Base-by-base conservation (phyloP, 345 rosid genomes). In the Sapria himalayana region DNA sequence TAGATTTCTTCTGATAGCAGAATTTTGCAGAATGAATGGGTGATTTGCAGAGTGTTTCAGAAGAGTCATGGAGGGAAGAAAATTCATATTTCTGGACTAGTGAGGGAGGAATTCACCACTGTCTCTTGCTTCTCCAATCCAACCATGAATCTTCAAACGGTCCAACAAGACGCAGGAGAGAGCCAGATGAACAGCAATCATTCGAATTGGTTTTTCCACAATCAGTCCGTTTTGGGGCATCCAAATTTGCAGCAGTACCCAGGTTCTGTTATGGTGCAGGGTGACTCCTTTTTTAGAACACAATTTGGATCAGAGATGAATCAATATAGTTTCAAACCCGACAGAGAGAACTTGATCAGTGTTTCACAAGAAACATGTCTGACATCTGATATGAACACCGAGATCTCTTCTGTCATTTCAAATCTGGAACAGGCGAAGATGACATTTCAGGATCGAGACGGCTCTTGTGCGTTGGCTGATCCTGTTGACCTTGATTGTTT, bases 1-100 rank as follows among this genome's bases (percentile, higher is more conserved):
- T 31, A 19, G 3, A 2, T 21, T 13, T 3, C 17, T 2, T 35
- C 17, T 35, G 8, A 20, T 15, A 7, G 7, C n/a, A n/a, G n/a
- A n/a, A n/a, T 49, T 37, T 25, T 43, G 68, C 47, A 81, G 96
- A 81, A 78, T 50, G 96, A 85, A 48, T 85, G 96, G 92, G 94
- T 85, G 52, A 75, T 85, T 42, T 73, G 81, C 50, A 65, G 96
- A 62, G 77, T 86, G 9, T 81, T 85, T 52, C 76, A 81, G 9
- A 86, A 86, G 71, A 59, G 56, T 45, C 57, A 42, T 5, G 89
- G 71, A 15, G 94, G 79, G 25, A 73, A 72, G 67, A 86, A 73
- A 58, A 71, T 43, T 6, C 81, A 72, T n/a, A 59, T 81, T 39
- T 64, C 92, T 3, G 70, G 73, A 1, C 42, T 39, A 4, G 46